phyloP scores from a whole-genome alignment of 1,284 basidiomycete genomes.

The Naganishia albida region DNA sequence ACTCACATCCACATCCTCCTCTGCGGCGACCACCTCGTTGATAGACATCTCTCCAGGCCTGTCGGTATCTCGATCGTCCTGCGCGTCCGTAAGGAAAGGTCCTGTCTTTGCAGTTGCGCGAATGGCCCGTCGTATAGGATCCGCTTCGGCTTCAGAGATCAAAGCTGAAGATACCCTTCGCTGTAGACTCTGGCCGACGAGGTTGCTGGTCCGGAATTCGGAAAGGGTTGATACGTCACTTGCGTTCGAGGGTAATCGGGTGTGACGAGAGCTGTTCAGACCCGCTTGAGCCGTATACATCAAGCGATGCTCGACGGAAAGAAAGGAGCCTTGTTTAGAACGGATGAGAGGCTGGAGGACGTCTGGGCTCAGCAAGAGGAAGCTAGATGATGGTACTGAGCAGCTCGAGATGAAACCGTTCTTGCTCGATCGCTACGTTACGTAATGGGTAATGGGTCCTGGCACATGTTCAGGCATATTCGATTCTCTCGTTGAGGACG shows the following conservation, averaged over 20 bases:
- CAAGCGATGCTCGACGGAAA: background rate
- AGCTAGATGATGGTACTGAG: too few species aligned
- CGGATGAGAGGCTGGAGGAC: too few species aligned
- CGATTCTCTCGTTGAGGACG: too few species aligned
- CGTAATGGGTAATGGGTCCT: too few species aligned
- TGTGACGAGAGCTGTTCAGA: slow-evolving; percentile 12
- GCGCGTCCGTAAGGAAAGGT: background rate
- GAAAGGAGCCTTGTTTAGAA: too few species aligned
- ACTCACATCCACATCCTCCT: slow-evolving; percentile 29
- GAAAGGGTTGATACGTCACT: slow-evolving; percentile 12
- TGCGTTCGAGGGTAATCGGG: slow-evolving; percentile 18
- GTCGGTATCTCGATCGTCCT: background rate
- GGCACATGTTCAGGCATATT: too few species aligned
- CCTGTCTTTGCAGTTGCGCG: slow-evolving; percentile 13
- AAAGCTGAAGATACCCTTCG: slow-evolving; percentile 11
- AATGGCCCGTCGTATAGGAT: slow-evolving; percentile 18
- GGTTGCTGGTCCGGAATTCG: background rate
- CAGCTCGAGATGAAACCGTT: too few species aligned
- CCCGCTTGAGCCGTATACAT: slow-evolving; percentile 24
- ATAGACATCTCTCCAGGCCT: slow-evolving; percentile 7
- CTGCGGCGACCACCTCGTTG: slow-evolving; percentile 13
- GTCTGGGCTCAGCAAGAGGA: too few species aligned
- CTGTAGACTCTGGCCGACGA: slow-evolving; percentile 2
- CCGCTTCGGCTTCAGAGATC: background rate
- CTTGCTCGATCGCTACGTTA: too few species aligned